Evolutionary conservation across 163 green algal species (phyloP), one percentile per base, ranked within the genome.

Genomic region (Prototheca stagnorum): DNA sequence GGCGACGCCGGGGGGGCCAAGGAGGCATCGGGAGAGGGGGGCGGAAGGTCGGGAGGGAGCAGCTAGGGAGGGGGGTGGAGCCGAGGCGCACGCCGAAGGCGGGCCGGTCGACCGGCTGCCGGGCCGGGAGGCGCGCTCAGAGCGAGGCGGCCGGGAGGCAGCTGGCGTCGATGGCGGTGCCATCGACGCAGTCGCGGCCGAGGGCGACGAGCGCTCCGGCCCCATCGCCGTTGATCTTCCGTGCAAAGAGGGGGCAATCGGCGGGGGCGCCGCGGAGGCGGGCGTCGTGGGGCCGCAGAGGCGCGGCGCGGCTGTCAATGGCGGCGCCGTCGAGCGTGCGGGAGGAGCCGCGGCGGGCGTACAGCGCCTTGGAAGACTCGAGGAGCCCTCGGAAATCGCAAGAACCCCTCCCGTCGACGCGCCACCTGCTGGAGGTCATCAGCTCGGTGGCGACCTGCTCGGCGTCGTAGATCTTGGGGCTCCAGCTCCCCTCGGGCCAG

Each of bases 211-310:
- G 27, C 16, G 23, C 37, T 1, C 15, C 3, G 1, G 41, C 52
- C 4, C 44, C 59, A 2, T 59, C 43, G 0, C 21, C 12, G 17
- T 35, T 28, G 8, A 62, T 56, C 44, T 71, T 71, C 31, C 62
- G 43, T 25, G 52, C 52, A 11, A 59, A 58, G 15, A 71, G 39
- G 4, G 46, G 33, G 56, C 56, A 71, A 5, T 23, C 5, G 28
- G 21, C 33, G 5, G 35, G n/a, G 35, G 31, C 34, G 24, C 31
- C 20, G 4, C 35, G 7, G 24, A 19, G 11, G 33, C 26, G 25
- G 20, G 21, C 14, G 19, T 25, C 35, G 20, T 8, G 26, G 14
- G 25, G 9, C 4, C 25, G 27, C 22, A 26, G 4, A 47, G 3
- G 8, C 45, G 7, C 4, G 3, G 22, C 3, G 47, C 33, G 3